Percentiles rank a stretch among this genome's conserved stretches.
Evolutionary conservation across 2,329 filamentous ascomycete genomes (phyloP).

Genomic region (Metarhizium rileyi): DNA sequence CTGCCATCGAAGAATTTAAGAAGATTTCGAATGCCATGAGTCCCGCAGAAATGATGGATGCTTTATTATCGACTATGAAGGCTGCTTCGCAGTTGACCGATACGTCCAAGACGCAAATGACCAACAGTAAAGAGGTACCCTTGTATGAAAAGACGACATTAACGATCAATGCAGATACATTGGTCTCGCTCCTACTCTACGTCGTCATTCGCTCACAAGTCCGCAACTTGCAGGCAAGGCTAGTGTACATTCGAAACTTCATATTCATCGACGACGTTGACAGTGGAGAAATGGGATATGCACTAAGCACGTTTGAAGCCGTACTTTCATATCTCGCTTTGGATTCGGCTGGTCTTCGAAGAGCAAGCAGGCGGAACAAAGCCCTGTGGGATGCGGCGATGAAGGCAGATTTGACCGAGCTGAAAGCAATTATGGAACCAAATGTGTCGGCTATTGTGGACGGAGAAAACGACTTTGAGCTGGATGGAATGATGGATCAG

Average conservation of each 20-base stretch:
- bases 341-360: slow-evolving; percentile 72
- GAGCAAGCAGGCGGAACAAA: slow-evolving; percentile 77
- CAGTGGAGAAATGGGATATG: slow-evolving; percentile 91
- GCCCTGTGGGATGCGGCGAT: slow-evolving; percentile 79
- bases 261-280: slow-evolving; percentile 98
- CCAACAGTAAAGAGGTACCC: slow-evolving; percentile 18
- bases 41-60: slow-evolving; percentile 82
- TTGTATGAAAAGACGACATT: slow-evolving; percentile 44
- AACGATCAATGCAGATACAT: slow-evolving; percentile 72
- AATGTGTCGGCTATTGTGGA: slow-evolving; percentile 39
- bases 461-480: slow-evolving; percentile 29
- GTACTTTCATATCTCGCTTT: slow-evolving; percentile 79
- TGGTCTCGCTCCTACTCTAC: slow-evolving; percentile 83
- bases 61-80: slow-evolving; percentile 73
- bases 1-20: slow-evolving; percentile 80
- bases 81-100: slow-evolving; percentile 62
- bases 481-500: slow-evolving; percentile 37
- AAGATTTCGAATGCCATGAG: slow-evolving; percentile 70
- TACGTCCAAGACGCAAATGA: slow-evolving; percentile 31
- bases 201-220: slow-evolving; percentile 89
- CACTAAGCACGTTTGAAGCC: slow-evolving; percentile 89
- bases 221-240: slow-evolving; percentile 73
- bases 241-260: slow-evolving; percentile 94
- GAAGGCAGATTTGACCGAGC: slow-evolving; percentile 63
- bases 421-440: slow-evolving; percentile 74